Evolutionary conservation across 164 flowering plant genomes (phyloP).

Genomic region (Aristolochia fimbriata): DNA sequence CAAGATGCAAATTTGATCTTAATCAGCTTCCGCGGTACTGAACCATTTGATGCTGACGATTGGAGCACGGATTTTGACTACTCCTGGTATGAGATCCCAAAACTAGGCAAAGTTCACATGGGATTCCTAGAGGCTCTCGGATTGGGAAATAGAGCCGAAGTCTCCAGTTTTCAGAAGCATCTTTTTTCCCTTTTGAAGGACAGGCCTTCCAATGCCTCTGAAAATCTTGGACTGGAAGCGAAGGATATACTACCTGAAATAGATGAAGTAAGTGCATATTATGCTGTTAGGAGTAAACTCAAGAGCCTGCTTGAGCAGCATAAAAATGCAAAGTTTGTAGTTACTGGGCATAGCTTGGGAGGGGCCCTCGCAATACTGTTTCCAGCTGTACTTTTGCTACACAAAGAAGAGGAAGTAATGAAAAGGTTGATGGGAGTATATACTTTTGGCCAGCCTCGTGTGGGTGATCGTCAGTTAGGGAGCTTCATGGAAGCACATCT

Average conservation of each 20-base stretch:
- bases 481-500: slow-evolving; percentile 46
- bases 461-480: slow-evolving; percentile 58
- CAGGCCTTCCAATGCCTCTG: background rate
- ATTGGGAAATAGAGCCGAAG: slow-evolving; percentile 48
- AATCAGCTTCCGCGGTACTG: slow-evolving; percentile 61
- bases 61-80: slow-evolving; percentile 52
- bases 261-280: slow-evolving; percentile 49
- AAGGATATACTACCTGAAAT: slow-evolving; percentile 15
- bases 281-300: slow-evolving; percentile 47
- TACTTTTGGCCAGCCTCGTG: slow-evolving; percentile 88
- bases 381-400: slow-evolving; percentile 34
- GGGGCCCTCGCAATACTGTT: slow-evolving; percentile 75
- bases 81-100: slow-evolving; percentile 51
- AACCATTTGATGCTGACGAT: slow-evolving; percentile 42
- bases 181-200: slow-evolving; percentile 12
- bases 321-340: slow-evolving; percentile 35
- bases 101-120: slow-evolving; percentile 44
- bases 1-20: slow-evolving; percentile 24
- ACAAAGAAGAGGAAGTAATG: slow-evolving; percentile 48
- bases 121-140: slow-evolving; percentile 72
- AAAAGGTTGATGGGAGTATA: slow-evolving; percentile 63
- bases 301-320: slow-evolving; percentile 25
- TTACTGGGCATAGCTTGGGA: slow-evolving; percentile 91
- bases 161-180: slow-evolving; percentile 36
- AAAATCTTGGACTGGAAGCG: background rate